Evolutionary conservation across 1,139 yeast species (phyloP), one percentile per base, ranked within the genome.

Genomic region (Hanseniaspora sp.): DNA sequence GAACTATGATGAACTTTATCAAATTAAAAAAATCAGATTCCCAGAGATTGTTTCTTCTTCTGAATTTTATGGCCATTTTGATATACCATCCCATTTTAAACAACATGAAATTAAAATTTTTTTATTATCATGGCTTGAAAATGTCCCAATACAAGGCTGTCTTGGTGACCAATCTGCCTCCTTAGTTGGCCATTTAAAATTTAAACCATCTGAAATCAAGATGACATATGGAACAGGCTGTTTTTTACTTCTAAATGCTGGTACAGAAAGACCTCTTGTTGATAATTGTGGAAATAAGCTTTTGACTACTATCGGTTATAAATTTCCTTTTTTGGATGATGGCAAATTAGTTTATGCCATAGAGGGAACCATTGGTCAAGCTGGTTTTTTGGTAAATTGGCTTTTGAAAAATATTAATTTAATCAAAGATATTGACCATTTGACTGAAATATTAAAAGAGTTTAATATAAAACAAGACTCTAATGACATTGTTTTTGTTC

Each of bases 151-250:
- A 57, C 78, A 87, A 63, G 96, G 96, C 42, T 86, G 95, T 69
- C 74, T 90, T 34, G 97, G 97, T 58, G 97, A 90, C 70, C 97
- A 90, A 72, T 80, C 92, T 57, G 90, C 96, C 4, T 94, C 96
- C 5, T 71, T 90, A 58, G 95, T 88, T 52, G 97, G 97, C 37
- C 96, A 90, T 69, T 71, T 86, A 68, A 96, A 96, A 1, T 79
- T 86, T 64, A 75, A 77, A 60, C 76, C 80, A 35, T 96, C 96
- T 56, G 80, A 84, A 54, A 96, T 96, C 43, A 90, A 90, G 70
- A 86, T 95, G 74, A 90, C 97, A n/a, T 90, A 88, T 66, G 97
- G 97, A 61, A 90, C 97, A 2, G 97, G 97, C 59, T 87, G 95
- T 68, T 90, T 90, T 76, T 70, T 90, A 59, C 74, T 90, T 60